phyloP scores from a whole-genome alignment of 257 asterid genomes.

The Osmanthus fragrans region DNA sequence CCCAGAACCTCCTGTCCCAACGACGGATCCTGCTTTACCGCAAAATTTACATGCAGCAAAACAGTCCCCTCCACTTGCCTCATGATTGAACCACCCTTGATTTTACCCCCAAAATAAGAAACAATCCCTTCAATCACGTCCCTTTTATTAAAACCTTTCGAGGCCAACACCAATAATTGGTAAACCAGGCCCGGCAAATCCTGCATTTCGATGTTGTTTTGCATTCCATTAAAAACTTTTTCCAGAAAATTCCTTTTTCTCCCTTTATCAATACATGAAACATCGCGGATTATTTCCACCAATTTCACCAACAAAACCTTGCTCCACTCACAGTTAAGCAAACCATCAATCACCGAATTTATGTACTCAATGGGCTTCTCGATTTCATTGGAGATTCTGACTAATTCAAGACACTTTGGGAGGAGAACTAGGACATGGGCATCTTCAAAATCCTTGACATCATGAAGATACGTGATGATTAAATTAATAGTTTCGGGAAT shows the following conservation, averaged over 20 bases:
- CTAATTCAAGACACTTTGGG: conserved; percentile 60
- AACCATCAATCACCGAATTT: conserved; percentile 46
- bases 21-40: conserved; percentile 85
- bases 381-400: conserved; percentile 56
- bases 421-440: conserved; percentile 56
- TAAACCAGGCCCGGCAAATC: conserved; percentile 82
- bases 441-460: conserved; percentile 54
- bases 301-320: conserved; percentile 65
- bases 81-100: conserved; percentile 54
- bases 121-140: conserved; percentile 80
- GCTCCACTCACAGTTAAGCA: conserved; percentile 58
- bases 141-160: conserved; percentile 76
- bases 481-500: conserved; percentile 38
- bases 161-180: conserved; percentile 73
- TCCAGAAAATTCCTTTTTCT: conserved; percentile 60
- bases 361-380: conserved; percentile 48
- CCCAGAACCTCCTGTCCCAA: conserved; percentile 77
- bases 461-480: conserved; percentile 47
- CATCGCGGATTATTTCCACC: conserved; percentile 66
- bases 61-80: conserved; percentile 91
- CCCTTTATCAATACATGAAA: conserved; percentile 51
- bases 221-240: conserved; percentile 58
- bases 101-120: conserved; percentile 56
- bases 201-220: conserved; percentile 64
- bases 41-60: conserved; percentile 82